Evolutionary conservation across 768 basidiomycete genomes (phyloP).

Genomic region (Dioszegia aurantiaca): DNA sequence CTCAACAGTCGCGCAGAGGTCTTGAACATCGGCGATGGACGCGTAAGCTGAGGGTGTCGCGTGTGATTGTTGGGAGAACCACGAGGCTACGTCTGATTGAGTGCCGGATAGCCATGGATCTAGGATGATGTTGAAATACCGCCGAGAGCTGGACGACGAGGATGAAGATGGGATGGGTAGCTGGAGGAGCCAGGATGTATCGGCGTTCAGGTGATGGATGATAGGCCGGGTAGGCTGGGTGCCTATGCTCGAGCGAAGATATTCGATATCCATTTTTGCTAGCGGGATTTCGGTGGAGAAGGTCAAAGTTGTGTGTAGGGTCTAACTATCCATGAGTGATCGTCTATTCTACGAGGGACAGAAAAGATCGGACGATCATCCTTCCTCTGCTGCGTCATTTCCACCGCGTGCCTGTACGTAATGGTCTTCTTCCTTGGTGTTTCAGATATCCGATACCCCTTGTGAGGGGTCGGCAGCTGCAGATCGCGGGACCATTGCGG

Average conservation of each 20-base stretch:
- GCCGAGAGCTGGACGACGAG: not conserved
- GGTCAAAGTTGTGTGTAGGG: too few species aligned
- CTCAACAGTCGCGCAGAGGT: constrained; percentile 13
- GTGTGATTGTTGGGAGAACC: constrained; percentile 24
- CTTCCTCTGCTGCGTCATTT: too few species aligned
- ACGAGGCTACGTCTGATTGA: constrained; percentile 25
- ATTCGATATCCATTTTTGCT: constrained; percentile 1
- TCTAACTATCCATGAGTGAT: too few species aligned
- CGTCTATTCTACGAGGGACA: too few species aligned
- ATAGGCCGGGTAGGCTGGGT: constrained; percentile 4
- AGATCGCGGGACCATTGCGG: too few species aligned
- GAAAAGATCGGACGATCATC: constrained; percentile 1
- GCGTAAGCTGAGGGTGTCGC: constrained; percentile 16
- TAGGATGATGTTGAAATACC: constrained; percentile 27
- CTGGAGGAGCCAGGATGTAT: constrained; percentile 28
- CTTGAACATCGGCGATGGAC: constrained; percentile 14
- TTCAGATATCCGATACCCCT: too few species aligned
- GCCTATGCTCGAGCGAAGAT: not conserved
- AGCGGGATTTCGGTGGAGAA: too few species aligned
- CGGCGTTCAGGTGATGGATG: constrained; percentile 22
- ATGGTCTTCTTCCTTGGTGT: too few species aligned
- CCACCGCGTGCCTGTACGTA: too few species aligned
- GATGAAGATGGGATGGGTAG: constrained; percentile 14
- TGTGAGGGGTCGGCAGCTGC: too few species aligned
- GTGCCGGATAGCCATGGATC: constrained; percentile 25